Conservation (phyloP, 139 green algal genomes). For the Volvox reticuliferus region DNA sequence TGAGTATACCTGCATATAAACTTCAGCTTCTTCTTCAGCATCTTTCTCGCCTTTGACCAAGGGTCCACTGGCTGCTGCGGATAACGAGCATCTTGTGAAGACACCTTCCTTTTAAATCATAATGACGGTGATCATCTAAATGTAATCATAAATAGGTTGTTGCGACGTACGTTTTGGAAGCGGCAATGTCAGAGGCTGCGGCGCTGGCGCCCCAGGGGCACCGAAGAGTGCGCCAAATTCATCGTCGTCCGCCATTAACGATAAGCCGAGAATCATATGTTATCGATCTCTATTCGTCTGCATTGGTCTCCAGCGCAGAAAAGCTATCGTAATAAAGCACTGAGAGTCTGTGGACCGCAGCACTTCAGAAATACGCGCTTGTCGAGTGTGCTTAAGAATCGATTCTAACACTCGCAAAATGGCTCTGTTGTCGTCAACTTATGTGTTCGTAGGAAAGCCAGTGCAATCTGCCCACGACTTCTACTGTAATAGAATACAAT, state of each 20-base stretch:
- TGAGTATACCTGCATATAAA: conserved; percentile 6
- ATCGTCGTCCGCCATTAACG: conserved; percentile 36
- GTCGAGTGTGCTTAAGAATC: not conserved
- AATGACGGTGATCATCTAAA: not conserved
- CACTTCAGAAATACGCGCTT: too few species aligned
- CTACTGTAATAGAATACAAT: too few species aligned
- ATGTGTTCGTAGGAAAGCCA: too few species aligned
- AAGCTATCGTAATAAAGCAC: not conserved
- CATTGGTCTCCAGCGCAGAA: not conserved
- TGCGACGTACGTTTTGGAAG: not conserved
- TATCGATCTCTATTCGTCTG: not conserved
- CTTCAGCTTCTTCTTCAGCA: conserved; percentile 6
- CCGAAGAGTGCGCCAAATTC: conserved; percentile 42
- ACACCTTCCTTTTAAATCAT: not conserved
- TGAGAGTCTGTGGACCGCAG: not conserved
- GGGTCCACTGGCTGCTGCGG: not conserved
- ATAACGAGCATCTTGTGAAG: not conserved
- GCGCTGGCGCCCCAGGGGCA: not conserved
- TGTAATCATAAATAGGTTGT: not conserved
- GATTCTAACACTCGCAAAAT: not conserved
- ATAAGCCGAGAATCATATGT: not conserved
- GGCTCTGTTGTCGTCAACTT: too few species aligned
- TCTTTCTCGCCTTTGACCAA: not conserved
- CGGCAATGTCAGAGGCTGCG: conserved; percentile 6
- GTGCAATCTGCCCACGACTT: too few species aligned